phyloP scores from a whole-genome alignment of 2,329 filamentous ascomycete genomes.

The Hymenoscyphus repandus region DNA sequence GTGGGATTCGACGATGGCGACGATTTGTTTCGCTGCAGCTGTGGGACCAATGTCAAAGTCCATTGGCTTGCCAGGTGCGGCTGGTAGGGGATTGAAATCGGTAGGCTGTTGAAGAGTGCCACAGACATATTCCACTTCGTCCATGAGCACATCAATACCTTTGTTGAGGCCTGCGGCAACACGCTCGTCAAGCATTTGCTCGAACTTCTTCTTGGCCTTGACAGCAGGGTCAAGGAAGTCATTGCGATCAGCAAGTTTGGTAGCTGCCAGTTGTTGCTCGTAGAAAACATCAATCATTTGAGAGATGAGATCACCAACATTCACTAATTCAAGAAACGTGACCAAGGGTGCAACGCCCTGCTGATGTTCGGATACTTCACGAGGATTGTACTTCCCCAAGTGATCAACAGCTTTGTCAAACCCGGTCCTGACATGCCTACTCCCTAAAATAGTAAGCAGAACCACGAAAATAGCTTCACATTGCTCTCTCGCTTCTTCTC shows the following conservation, averaged over 20 bases:
- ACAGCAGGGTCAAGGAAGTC: conserved; percentile 91
- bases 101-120: conserved; percentile 80
- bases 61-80: conserved; percentile 29
- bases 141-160: conserved; percentile 97
- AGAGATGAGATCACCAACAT: conserved; percentile 94
- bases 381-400: conserved; percentile 84
- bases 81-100: conserved; percentile 76
- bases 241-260: conserved; percentile 81
- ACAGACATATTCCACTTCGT: conserved; percentile 93
- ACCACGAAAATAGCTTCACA: conserved; percentile 85
- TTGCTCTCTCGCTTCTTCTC: conserved; percentile 79
- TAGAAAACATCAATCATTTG: conserved; percentile 99
- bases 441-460: conserved; percentile 77
- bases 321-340: conserved; percentile 94
- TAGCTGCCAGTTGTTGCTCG: conserved; percentile 82
- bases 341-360: conserved; percentile 80
- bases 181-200: conserved; percentile 96
- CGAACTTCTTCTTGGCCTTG: conserved; percentile 96
- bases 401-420: conserved; percentile 92
- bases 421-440: conserved; percentile 82
- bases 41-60: conserved; percentile 66
- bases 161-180: conserved; percentile 95
- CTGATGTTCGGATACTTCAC: conserved; percentile 68
- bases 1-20: conserved; percentile 81
- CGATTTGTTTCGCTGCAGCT: conserved; percentile 70